Percentiles rank a stretch among this genome's conserved stretches.
phyloP scores from a whole-genome alignment of 768 basidiomycete species.

The Leccinum fibrillosum region DNA sequence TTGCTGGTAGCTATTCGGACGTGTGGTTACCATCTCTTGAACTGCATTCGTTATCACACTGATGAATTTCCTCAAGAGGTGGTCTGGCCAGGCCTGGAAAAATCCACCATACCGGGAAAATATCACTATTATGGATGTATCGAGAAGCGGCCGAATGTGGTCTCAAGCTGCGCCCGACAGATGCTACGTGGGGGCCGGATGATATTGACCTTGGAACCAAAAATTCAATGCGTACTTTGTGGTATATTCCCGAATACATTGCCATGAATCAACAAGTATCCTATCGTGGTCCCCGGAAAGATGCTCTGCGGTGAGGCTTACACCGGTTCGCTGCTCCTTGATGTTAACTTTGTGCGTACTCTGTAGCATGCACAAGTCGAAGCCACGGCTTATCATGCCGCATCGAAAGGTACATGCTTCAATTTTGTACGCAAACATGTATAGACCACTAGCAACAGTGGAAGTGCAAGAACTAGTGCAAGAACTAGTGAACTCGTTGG shows the following conservation, averaged over 20 bases:
- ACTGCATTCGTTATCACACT: neutral
- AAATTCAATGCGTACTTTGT: no score
- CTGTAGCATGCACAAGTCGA: conserved; percentile 2
- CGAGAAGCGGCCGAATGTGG: neutral
- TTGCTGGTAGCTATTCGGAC: conserved; percentile 16
- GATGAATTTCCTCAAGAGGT: conserved; percentile 3
- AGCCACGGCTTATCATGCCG: conserved; percentile 10
- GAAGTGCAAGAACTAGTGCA: neutral
- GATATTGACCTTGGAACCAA: no score
- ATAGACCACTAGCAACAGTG: neutral
- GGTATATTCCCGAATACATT: no score
- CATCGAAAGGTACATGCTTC: neutral
- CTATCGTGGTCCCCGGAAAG: no score
- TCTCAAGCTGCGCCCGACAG: conserved; percentile 12
- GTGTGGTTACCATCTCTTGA: conserved; percentile 6
- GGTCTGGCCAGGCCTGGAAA: neutral
- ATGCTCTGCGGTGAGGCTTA: no score
- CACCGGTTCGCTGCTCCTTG: no score
- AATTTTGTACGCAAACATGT: neutral
- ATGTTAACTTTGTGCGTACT: neutral
- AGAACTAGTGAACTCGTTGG: neutral
- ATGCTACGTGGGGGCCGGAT: neutral
- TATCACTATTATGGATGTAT: neutral
- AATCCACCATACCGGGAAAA: neutral
- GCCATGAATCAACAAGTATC: no score